These are phyloP conservation scores for Exophiala calicioides DNA, from an alignment of 2,329 filamentous ascomycete genomes.

Conservation along the genomic window DNA sequence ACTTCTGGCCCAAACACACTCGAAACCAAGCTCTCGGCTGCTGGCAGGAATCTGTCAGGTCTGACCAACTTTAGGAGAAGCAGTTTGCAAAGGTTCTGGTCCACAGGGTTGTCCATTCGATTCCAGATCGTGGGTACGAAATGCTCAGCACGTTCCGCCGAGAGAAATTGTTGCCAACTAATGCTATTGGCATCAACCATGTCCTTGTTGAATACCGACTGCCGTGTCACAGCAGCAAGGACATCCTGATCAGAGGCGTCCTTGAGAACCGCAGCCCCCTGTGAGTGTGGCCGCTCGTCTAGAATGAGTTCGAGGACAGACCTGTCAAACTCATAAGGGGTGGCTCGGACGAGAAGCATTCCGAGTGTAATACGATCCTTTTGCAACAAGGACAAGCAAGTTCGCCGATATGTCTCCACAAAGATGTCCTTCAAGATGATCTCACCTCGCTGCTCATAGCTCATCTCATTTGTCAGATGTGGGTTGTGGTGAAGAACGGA, in stretches of 20 bases:
- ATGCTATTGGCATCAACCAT: constrained; percentile 60
- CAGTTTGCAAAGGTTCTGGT: constrained; percentile 79
- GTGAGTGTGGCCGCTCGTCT: constrained; percentile 65
- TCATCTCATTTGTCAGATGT: constrained; percentile 67
- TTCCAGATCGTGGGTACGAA: constrained; percentile 77
- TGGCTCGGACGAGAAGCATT: constrained; percentile 90
- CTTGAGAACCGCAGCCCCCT: constrained; percentile 77
- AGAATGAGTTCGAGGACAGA: constrained; percentile 81
- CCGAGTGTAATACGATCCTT: constrained; percentile 93
- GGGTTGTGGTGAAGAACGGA: constrained; percentile 81
- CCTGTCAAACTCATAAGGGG: constrained; percentile 96
- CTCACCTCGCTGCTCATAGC: constrained; percentile 78
- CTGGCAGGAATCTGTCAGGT: constrained; percentile 90
- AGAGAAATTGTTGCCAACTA: constrained; percentile 79
- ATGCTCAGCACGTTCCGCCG: constrained; percentile 83
- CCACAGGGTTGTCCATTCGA: constrained; percentile 62
- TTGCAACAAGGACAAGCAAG: constrained; percentile 87
- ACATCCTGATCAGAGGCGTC: constrained; percentile 68
- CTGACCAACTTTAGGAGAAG: constrained; percentile 92
- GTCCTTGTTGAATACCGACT: constrained; percentile 72
- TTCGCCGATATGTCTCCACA: constrained; percentile 86
- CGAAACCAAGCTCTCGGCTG: constrained; percentile 85
- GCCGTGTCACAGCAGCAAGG: constrained; percentile 66
- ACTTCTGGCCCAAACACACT: constrained; percentile 81
- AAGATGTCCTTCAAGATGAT: constrained; percentile 91